A percentile compares a stretch with the other conserved stretches of the same genome.
Conservation (phyloP, 2,329 filamentous ascomycete genomes). For the Hirsutella rhossiliensis region DNA sequence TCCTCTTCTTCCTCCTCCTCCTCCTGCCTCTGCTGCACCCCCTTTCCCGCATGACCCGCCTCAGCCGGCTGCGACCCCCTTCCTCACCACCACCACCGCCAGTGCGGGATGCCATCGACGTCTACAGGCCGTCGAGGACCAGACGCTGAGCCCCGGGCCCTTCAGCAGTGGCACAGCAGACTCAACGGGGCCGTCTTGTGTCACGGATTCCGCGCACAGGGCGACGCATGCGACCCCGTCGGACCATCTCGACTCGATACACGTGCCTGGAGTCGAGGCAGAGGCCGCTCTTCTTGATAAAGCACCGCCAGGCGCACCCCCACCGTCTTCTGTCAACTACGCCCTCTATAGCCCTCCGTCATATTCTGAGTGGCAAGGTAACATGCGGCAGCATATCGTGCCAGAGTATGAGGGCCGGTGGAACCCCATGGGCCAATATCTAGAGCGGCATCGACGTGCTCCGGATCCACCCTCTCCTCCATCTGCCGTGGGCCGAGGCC, state of each 20-base stretch:
- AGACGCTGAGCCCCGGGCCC: not conserved
- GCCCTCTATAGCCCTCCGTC: too few relatives aligned
- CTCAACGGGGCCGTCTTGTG: not conserved
- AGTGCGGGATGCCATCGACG: not conserved
- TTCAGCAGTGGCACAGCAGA: not conserved
- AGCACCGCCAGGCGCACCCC: not conserved
- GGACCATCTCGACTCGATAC: not conserved
- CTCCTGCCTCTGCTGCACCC: too few relatives aligned
- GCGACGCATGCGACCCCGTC: not conserved
- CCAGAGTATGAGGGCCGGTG: too few relatives aligned
- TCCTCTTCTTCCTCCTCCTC: not conserved
- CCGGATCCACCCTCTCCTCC: too few relatives aligned
- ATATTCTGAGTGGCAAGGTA: too few relatives aligned
- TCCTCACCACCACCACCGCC: not conserved
- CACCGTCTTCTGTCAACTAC: not conserved
- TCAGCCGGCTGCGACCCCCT: not conserved
- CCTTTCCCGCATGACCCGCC: not conserved
- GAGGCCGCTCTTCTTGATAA: not conserved
- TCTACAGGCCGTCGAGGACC: not conserved
- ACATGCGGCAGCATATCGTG: too few relatives aligned
- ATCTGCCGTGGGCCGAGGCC: too few relatives aligned
- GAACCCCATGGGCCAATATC: too few relatives aligned
- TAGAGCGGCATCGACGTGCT: too few relatives aligned
- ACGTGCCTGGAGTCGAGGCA: not conserved
- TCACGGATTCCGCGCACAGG: not conserved